Evolutionary conservation across 1,139 yeast genomes (phyloP), one percentile per base, ranked within the genome.

Genomic region (Suhomyces panamericanus): DNA sequence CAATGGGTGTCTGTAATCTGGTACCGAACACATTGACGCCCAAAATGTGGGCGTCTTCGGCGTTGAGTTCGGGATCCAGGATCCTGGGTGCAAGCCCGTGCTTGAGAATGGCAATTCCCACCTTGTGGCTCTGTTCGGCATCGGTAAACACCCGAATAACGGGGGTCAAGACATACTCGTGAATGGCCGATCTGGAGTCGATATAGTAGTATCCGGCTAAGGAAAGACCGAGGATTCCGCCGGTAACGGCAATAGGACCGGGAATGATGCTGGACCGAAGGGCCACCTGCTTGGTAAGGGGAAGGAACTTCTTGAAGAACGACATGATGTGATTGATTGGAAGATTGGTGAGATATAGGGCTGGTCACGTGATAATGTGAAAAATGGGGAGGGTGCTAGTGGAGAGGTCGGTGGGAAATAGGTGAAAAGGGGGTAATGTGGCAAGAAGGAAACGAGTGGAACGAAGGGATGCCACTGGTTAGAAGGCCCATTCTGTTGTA

Each of bases 131-230:
- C 20, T 78, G 73, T 67, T 91, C 99, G 8, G 93, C 96, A 60
- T 81, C 87, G 2, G 95, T 83, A 8, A 78, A 49, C n/a, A 75
- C 63, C 48, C 98, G 77, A 39, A 88, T 77, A 11, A 84, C 44
- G 0, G 98, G 98, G 67, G 95, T 81, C 38, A 85, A 65, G 3
- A 87, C 72, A 57, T 87, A 87, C 62, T 91, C 95, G 57, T 89
- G 95, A 39, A 87, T 67, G 6, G 89, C 85, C 1, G 97, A 84
- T 50, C 96, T 76, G 9, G 97, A 83, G 65, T 91, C 96, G 47
- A 80, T 67, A 29, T 71, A 65, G 58, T 84, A 85, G 50, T 69
- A 69, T 62, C 66, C 39, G 65, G 66, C 37, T 67, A 61, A 60
- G 4, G 60, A 52, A 12, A 62, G 64, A 7, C 63, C 70, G 8